Evolutionary conservation across 2,329 filamentous ascomycete species (phyloP).

Genomic region (Aspergillus alliaceus): DNA sequence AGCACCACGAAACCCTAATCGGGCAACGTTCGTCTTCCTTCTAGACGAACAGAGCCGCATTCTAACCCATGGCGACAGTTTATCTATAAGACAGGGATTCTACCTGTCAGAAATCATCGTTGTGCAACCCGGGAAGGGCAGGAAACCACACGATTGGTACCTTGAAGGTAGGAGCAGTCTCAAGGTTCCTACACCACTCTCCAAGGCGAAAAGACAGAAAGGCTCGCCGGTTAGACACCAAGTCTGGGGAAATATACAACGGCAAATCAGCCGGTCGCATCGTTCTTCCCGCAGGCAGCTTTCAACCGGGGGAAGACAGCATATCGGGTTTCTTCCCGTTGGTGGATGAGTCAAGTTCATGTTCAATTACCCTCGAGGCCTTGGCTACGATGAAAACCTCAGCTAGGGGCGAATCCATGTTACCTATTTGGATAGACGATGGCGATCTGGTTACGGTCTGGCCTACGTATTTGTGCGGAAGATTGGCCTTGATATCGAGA

Average conservation of each 20-base stretch:
- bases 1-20: too few species aligned
- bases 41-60: too few species aligned
- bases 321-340: too few species aligned
- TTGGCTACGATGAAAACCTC: conserved; percentile 44
- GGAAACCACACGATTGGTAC: conserved; percentile 49
- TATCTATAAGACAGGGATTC: too few species aligned
- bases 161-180: conserved; percentile 58
- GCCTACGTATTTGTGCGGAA: conserved; percentile 33
- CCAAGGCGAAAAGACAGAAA: conserved; percentile 8
- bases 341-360: conserved; percentile 59
- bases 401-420: conserved; percentile 23
- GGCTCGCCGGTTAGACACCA: conserved; percentile 49
- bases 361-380: conserved; percentile 60
- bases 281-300: too few species aligned
- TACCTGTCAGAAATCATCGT: conserved; percentile 59
- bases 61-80: too few species aligned
- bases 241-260: conserved; percentile 62
- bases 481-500: conserved; percentile 32
- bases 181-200: conserved; percentile 41
- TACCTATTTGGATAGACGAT: conserved; percentile 32
- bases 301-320: too few species aligned
- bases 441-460: conserved; percentile 27
- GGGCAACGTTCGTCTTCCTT: too few species aligned
- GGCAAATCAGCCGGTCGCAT: too few species aligned
- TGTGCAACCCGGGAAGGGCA: conserved; percentile 36